phyloP scores from a whole-genome alignment of 805 yeast genomes.

The Danielia reshetovae region DNA sequence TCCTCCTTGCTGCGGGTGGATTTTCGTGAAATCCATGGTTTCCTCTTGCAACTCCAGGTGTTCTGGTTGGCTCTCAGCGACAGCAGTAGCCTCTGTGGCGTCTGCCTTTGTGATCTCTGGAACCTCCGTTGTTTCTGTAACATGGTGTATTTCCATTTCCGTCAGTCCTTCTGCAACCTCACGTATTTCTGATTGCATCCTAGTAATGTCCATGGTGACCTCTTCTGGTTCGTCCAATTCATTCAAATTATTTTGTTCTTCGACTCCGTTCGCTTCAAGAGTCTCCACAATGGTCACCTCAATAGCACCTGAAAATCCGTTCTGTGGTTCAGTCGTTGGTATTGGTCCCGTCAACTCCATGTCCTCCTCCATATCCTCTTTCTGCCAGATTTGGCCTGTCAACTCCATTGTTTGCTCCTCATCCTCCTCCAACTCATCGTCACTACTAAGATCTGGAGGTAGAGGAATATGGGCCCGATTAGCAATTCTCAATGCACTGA shows the following conservation, averaged over 20 bases:
- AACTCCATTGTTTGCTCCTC: slow-evolving; percentile 30
- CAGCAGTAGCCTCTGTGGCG: background rate
- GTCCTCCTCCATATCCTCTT: slow-evolving; percentile 9
- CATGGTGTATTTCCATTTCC: too few species aligned
- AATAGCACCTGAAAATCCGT: too few species aligned
- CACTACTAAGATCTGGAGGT: background rate
- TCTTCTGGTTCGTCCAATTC: slow-evolving; percentile 8
- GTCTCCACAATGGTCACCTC: slow-evolving; percentile 12
- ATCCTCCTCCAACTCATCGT: slow-evolving; percentile 4
- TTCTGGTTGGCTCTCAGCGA: too few species aligned
- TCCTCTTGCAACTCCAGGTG: too few species aligned
- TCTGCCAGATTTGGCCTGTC: slow-evolving; percentile 16
- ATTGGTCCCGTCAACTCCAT: slow-evolving; percentile 14
- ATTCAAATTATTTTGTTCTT: background rate
- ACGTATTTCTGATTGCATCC: too few species aligned
- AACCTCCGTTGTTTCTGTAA: slow-evolving; percentile 1
- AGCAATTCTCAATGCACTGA: slow-evolving; percentile 10
- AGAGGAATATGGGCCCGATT: slow-evolving; percentile 5
- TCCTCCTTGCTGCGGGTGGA: too few species aligned
- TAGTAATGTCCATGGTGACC: slow-evolving; percentile 13
- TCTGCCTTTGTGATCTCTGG: background rate
- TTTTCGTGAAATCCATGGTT: too few species aligned
- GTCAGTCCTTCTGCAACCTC: too few species aligned
- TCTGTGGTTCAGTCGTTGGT: background rate
- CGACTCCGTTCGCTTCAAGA: background rate